phyloP scores from a whole-genome alignment of 108 stramenopile species.

The Discostella pseudostelligera region DNA sequence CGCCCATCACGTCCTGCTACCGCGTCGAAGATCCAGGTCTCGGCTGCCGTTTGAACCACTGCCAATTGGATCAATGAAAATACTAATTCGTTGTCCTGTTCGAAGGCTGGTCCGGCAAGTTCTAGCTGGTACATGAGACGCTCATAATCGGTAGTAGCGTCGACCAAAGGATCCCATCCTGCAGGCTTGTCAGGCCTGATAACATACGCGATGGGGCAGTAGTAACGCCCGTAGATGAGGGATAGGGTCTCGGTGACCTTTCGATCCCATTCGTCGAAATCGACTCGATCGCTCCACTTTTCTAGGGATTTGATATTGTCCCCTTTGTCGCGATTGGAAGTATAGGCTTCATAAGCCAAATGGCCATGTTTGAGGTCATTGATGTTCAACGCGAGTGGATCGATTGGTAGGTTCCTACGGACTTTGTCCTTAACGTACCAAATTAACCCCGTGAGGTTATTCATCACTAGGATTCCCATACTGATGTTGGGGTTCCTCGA shows the following conservation, averaged over 20 bases:
- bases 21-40: slow-evolving; percentile 2
- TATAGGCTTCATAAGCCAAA: not conserved
- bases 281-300: not conserved
- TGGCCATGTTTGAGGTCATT: not conserved
- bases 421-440: not conserved
- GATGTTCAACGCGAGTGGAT: too few relatives aligned
- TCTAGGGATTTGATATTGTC: not conserved
- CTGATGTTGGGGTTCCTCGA: not conserved
- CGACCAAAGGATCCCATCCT: slow-evolving; percentile 14
- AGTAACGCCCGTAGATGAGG: not conserved
- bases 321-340: not conserved
- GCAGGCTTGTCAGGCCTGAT: slow-evolving; percentile 12
- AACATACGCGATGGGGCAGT: slow-evolving; percentile 11
- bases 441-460: not conserved
- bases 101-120: slow-evolving; percentile 5
- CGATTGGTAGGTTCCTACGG: too few relatives aligned
- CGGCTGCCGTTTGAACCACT: not conserved
- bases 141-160: slow-evolving; percentile 4
- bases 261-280: slow-evolving; percentile 13
- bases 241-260: slow-evolving; percentile 5
- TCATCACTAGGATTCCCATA: not conserved
- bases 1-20: not conserved
- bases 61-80: not conserved
- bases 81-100: slow-evolving; percentile 7
- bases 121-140: slow-evolving; percentile 8